These are phyloP conservation scores for Trametes cingulata DNA, from an alignment of 768 basidiomycete genomes.

Conservation along the genomic window DNA sequence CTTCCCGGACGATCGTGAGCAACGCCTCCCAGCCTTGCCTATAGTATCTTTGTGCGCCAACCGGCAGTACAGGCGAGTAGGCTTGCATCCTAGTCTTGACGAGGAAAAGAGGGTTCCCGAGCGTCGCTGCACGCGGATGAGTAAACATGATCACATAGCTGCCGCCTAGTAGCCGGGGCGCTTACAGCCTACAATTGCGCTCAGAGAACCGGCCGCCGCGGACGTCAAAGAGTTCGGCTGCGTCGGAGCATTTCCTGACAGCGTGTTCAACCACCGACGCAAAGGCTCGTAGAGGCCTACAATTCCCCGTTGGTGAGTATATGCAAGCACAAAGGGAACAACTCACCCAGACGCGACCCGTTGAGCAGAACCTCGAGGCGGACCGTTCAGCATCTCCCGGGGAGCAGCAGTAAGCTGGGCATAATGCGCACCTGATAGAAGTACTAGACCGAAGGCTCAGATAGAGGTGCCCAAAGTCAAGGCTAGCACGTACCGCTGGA, in stretches of 20 bases:
- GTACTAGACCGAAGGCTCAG: constrained; percentile 52
- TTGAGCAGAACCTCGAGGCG: constrained; percentile 75
- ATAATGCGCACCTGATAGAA: constrained; percentile 73
- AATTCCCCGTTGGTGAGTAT: background rate
- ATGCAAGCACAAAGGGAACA: background rate
- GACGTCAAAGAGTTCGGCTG: constrained; percentile 75
- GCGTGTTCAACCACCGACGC: constrained; percentile 63
- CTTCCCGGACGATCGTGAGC: constrained; percentile 73
- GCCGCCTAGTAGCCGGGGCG: constrained; percentile 1
- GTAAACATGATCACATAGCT: background rate
- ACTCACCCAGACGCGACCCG: constrained; percentile 80
- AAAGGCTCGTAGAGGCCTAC: constrained; percentile 94
- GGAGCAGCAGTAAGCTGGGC: background rate
- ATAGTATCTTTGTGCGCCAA: constrained; percentile 92
- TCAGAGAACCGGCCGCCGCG: constrained; percentile 82
- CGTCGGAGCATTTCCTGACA: constrained; percentile 59
- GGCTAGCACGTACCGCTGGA: constrained; percentile 65
- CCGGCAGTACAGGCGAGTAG: constrained; percentile 89
- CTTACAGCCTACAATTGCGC: constrained; percentile 86
- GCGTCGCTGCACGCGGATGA: constrained; percentile 45
- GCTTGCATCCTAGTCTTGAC: constrained; percentile 97
- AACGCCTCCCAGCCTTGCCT: constrained; percentile 61
- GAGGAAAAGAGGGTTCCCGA: constrained; percentile 89
- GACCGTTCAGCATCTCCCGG: background rate
- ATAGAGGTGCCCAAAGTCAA: constrained; percentile 11